Evolutionary conservation across 208 protist genomes (phyloP), one percentile per base, ranked within the genome.

Genomic region (Wallacemonas collosoma): DNA sequence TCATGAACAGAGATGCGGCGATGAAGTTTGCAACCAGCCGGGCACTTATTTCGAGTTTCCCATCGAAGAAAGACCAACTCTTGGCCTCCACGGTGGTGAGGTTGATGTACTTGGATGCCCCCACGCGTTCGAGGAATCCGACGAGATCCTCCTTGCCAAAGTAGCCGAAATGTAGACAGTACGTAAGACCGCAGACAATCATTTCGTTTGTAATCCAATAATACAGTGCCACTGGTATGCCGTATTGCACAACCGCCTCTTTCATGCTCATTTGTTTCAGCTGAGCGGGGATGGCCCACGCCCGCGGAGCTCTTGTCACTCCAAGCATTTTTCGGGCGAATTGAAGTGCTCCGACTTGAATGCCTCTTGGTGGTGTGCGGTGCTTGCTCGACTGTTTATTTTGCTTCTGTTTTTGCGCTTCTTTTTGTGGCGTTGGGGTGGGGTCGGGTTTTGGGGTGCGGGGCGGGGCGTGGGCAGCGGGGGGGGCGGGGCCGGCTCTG

Each of bases 151-250:
- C 80, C 45, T 83, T 76, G 1, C 86, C 86, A 64, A 87, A 82
- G 56, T 87, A 88, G 12, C 66, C 74, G 60, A 82, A 86, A 53
- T 90, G 80, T 1, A 90, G 61, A 26, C 82, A 60, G 69, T 84
- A 87, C n/a, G 86, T 90, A 38, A 90, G 41, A 0, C 58, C 47
- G 56, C 65, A 79, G 14, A 90, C 82, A 7, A 90, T 54, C 2
- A 81, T 40, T 36, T 90, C 82, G 55, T 90, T 90, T 14, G 82
- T 82, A 15, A 87, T 68, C 71, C 76, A 85, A 51, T 90, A 90
- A 50, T 81, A 90, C 9, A 86, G 26, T 1, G 72, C 77, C 3
- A 78, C 36, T 5, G 68, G 67, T 6, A 72, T 48, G n/a, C 86
- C 86, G 53, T 90, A 75, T 64, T 86, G 54, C 2, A 72, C n/a